Evolutionary conservation across 345 rosid species (phyloP), one percentile per base, ranked within the genome.

Genomic region (Psidium guajava): DNA sequence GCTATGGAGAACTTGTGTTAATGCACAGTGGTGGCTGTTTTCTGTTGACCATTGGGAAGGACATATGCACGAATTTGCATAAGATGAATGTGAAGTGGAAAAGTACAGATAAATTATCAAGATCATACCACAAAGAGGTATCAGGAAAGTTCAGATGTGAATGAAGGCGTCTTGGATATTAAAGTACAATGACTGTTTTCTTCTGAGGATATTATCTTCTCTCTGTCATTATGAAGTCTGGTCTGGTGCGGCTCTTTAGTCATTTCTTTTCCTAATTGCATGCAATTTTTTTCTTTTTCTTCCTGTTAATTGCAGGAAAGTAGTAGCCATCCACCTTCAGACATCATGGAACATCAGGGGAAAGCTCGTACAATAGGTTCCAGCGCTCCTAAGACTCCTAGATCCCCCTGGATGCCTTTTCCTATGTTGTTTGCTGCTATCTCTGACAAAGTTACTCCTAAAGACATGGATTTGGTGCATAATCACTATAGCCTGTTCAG

Each of bases 381-480:
- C 47, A 92, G 93, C 90, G 87, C 89, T 57, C 88, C 91, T 22
- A 94, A 87, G 83, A 90, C 91, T 85, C 96, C 95, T 54, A 94
- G 90, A 86, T 98, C 98, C 49, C 99, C 99, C 42, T 98, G 97
- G 96, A 94, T 98, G 98, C 98, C 99, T 73, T 95, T 98, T 81
- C 93, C 97, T 16, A 87, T 87, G 90, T 85, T 98, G 88, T 96
- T 98, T 92, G 93, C 96, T 86, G 98, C 97, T n/a, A 94, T 98
- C 73, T 88, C 98, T 10, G 88, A 85, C 73, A 94, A 92, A 90
- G 89, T 98, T 86, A 88, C 95, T 55, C 87, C 82, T 14, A 81
- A 85, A 22, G 92, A 92, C 80, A 98, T 98, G 99, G 92, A 91
- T 1, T 42, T 86, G 25, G 87, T 97, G 83, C 36, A 82, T 82